These are phyloP conservation scores for Rhododendron kiyosumense DNA, from an alignment of 148 eudicot genomes.

Conservation along the genomic window DNA sequence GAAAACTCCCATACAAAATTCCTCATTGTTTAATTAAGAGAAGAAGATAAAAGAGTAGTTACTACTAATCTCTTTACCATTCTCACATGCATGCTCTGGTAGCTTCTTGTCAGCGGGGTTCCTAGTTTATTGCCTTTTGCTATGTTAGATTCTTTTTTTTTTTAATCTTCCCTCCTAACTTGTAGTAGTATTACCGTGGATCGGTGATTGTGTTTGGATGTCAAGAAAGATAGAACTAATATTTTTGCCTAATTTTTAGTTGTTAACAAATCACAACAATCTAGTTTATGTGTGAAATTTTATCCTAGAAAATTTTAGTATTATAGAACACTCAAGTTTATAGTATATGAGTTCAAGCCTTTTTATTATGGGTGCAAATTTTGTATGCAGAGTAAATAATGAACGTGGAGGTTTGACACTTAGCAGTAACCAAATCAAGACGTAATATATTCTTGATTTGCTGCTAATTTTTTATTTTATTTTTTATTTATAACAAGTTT, in stretches of 20 bases:
- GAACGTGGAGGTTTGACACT: background rate
- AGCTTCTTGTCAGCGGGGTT: background rate
- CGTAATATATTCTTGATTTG: too few relatives aligned
- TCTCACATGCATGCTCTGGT: conserved; percentile 9
- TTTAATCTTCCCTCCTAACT: background rate
- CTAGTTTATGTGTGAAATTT: too few relatives aligned
- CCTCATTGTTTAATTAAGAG: background rate
- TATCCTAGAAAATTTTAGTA: too few relatives aligned
- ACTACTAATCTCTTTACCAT: background rate
- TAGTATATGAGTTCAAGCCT: too few relatives aligned
- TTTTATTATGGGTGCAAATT: too few relatives aligned
- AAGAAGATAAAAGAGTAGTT: too few relatives aligned
- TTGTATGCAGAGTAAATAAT: background rate
- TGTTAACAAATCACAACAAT: too few relatives aligned
- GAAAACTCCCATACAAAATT: background rate
- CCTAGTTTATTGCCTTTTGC: background rate
- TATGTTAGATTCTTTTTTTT: background rate
- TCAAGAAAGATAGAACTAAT: too few relatives aligned
- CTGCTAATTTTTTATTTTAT: too few relatives aligned
- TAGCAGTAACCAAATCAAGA: too few relatives aligned
- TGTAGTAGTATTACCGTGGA: background rate
- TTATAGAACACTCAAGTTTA: background rate
- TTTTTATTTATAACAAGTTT: too few relatives aligned
- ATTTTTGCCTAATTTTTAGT: too few relatives aligned
- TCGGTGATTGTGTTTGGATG: background rate